These are phyloP conservation scores for Graphilbum fragrans DNA, from an alignment of 2,329 filamentous ascomycete species.

Conservation along the genomic window DNA sequence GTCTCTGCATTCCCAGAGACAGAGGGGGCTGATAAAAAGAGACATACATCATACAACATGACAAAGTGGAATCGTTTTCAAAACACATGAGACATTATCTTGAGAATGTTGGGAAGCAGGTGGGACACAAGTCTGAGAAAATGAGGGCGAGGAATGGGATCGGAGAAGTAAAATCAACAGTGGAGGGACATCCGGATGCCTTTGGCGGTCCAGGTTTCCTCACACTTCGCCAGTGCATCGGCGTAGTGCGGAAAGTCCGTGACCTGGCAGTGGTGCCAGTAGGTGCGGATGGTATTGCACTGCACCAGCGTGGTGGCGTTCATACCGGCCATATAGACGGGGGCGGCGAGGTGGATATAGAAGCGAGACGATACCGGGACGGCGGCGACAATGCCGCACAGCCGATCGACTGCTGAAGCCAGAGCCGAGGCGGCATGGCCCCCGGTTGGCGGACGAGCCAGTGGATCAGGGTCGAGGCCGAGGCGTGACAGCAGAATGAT, in stretches of 20 bases:
- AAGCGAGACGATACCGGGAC: conserved; percentile 21
- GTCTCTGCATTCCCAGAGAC: too few relatives aligned
- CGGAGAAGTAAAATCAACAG: too few relatives aligned
- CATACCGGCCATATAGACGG: conserved; percentile 24
- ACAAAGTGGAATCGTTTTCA: too few relatives aligned
- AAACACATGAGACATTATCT: too few relatives aligned
- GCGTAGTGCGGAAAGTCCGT: conserved; percentile 24
- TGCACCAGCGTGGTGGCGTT: conserved; percentile 19
- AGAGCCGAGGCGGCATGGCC: neutral
- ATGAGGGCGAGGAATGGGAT: neutral
- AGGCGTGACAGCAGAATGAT: conserved; percentile 15
- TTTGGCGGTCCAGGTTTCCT: conserved; percentile 5
- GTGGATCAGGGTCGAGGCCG: neutral
- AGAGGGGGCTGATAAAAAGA: too few relatives aligned
- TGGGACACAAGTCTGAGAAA: conserved; percentile 23
- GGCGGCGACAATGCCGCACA: conserved; percentile 20
- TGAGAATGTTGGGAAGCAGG: conserved; percentile 38
- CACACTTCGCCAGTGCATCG: conserved; percentile 7
- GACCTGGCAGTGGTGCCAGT: conserved; percentile 25
- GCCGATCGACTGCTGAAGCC: conserved; percentile 15
- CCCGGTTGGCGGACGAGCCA: neutral
- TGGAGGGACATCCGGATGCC: neutral
- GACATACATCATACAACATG: too few relatives aligned
- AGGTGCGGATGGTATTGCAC: conserved; percentile 20
- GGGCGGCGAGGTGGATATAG: conserved; percentile 25